These are phyloP conservation scores for Xylaria sp. DNA, from an alignment of 2,329 filamentous ascomycete species.

Conservation along the genomic window DNA sequence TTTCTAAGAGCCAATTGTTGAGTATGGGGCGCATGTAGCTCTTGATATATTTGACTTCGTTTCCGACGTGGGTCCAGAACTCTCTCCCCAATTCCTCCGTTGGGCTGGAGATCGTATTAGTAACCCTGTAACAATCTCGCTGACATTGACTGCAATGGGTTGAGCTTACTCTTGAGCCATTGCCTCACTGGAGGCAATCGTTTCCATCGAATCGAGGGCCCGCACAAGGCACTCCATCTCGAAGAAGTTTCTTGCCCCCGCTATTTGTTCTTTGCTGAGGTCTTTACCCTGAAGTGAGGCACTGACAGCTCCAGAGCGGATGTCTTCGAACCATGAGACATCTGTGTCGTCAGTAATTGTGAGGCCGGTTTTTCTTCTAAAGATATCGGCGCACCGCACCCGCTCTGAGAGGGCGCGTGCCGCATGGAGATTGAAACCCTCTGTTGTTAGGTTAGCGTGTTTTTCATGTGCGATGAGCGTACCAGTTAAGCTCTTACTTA, in stretches of 20 bases:
- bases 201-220: slow-evolving; percentile 75
- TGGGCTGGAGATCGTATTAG: slow-evolving; percentile 51
- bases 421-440: slow-evolving; percentile 63
- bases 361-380: slow-evolving; percentile 53
- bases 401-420: slow-evolving; percentile 65
- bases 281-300: slow-evolving; percentile 51
- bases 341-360: slow-evolving; percentile 51
- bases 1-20: slow-evolving; percentile 70
- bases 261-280: slow-evolving; percentile 57
- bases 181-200: slow-evolving; percentile 67
- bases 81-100: slow-evolving; percentile 53
- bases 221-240: slow-evolving; percentile 76
- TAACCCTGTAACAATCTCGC: background rate
- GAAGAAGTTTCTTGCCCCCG: slow-evolving; percentile 69
- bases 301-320: slow-evolving; percentile 40
- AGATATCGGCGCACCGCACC: slow-evolving; percentile 62
- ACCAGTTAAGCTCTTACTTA: slow-evolving; percentile 70
- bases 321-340: slow-evolving; percentile 49
- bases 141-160: background rate
- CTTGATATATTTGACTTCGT: slow-evolving; percentile 65
- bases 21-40: slow-evolving; percentile 71
- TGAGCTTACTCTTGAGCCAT: slow-evolving; percentile 63
- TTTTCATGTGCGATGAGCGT: background rate
- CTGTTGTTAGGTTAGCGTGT: slow-evolving; percentile 49
- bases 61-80: slow-evolving; percentile 66